Evolutionary conservation across 192 early-diverging fungal genomes (phyloP).

Genomic region (Entomortierella chlamydospora): DNA sequence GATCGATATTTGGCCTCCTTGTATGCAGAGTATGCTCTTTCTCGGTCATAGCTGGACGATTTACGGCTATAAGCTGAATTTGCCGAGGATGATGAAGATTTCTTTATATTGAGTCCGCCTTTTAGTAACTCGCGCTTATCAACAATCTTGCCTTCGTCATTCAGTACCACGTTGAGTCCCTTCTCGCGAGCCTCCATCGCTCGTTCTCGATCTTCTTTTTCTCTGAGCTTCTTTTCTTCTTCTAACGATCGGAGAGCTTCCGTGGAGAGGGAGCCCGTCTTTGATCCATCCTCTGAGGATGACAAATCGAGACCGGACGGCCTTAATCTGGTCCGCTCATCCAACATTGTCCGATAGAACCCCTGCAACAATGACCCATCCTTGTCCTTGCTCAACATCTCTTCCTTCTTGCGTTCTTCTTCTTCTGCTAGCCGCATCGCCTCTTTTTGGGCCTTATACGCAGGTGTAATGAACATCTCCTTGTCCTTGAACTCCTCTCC

Average conservation of each 20-base stretch:
- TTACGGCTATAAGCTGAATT: slow-evolving; percentile 21
- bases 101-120: slow-evolving; percentile 78
- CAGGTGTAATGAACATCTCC: slow-evolving; percentile 84
- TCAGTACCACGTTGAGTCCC: slow-evolving; percentile 64
- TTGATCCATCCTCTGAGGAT: not conserved
- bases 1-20: slow-evolving; percentile 60
- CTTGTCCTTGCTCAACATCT: slow-evolving; percentile 68
- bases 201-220: slow-evolving; percentile 42
- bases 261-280: not conserved
- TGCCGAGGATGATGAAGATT: slow-evolving; percentile 17
- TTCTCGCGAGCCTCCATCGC: slow-evolving; percentile 56
- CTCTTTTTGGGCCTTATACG: slow-evolving; percentile 63
- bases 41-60: slow-evolving; percentile 37
- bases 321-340: slow-evolving; percentile 59
- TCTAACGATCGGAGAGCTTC: slow-evolving; percentile 14
- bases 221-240: slow-evolving; percentile 12
- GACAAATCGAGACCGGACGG: slow-evolving; percentile 28
- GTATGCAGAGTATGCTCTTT: slow-evolving; percentile 56
- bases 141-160: slow-evolving; percentile 79
- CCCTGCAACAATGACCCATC: slow-evolving; percentile 63
- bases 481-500: slow-evolving; percentile 80
- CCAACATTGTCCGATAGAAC: slow-evolving; percentile 73
- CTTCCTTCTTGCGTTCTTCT: slow-evolving; percentile 71
- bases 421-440: slow-evolving; percentile 61
- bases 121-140: slow-evolving; percentile 79